Conservation (phyloP, 495 filamentous ascomycete species). For the Tuber magnatum region DNA sequence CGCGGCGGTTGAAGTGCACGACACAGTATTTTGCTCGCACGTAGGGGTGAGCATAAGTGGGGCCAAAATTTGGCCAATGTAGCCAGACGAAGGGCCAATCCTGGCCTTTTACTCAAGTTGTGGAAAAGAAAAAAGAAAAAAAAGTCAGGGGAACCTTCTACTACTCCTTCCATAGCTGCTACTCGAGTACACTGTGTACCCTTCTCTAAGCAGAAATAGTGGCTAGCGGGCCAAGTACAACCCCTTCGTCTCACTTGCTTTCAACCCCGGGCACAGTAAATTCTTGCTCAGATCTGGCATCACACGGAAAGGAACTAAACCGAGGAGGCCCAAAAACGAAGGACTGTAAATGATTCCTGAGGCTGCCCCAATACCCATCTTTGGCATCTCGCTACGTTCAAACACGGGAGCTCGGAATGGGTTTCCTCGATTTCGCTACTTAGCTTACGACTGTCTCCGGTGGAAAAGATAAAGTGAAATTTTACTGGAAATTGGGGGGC, state of each 20-base stretch:
- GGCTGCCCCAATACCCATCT: conserved; percentile 42
- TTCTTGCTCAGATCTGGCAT: neutral
- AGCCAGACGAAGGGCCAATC: neutral
- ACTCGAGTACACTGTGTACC: neutral
- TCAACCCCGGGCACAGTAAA: neutral
- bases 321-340: neutral
- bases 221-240: neutral
- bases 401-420: conserved; percentile 40
- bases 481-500: conserved; percentile 50
- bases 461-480: conserved; percentile 32
- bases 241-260: neutral
- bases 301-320: neutral
- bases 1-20: neutral
- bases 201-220: neutral
- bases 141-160: too few species aligned
- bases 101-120: too few species aligned
- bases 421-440: conserved; percentile 53
- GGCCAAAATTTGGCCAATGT: neutral
- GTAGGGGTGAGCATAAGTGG: neutral
- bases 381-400: conserved; percentile 46
- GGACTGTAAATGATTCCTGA: neutral
- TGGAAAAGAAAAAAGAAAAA: too few species aligned
- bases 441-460: conserved; percentile 43
- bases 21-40: neutral
- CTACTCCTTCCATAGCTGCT: neutral